Evolutionary conservation across 306 rosid genomes (phyloP).

Genomic region (Psophocarpus tetragonolobus): DNA sequence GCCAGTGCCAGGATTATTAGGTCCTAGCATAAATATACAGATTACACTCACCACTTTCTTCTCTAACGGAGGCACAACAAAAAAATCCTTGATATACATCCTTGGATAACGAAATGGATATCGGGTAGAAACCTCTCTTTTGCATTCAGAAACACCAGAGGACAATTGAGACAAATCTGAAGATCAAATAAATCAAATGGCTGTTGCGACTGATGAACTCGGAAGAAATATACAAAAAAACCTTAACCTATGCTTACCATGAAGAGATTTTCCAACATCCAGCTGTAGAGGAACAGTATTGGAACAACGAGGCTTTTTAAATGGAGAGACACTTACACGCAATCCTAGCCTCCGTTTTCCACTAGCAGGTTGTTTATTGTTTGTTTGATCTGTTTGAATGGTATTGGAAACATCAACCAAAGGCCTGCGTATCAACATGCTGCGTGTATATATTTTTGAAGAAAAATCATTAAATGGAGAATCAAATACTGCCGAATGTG

Average conservation of each 20-base stretch:
- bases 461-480: conserved; percentile 41
- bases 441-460: conserved; percentile 41
- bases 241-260: conserved; percentile 47
- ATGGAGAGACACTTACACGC: conserved; percentile 60
- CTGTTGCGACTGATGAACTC: conserved; percentile 28
- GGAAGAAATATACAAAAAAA: not conserved
- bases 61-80: conserved; percentile 45
- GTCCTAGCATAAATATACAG: conserved; percentile 24
- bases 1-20: conserved; percentile 38
- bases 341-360: conserved; percentile 66
- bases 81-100: conserved; percentile 62
- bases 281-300: conserved; percentile 53
- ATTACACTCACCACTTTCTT: conserved; percentile 51
- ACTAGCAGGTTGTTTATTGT: conserved; percentile 31
- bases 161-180: conserved; percentile 62
- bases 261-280: conserved; percentile 39
- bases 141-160: conserved; percentile 50
- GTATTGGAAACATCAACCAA: conserved; percentile 71
- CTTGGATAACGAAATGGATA: conserved; percentile 65
- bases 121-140: conserved; percentile 60
- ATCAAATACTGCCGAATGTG: conserved; percentile 23
- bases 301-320: conserved; percentile 77
- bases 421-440: conserved; percentile 43
- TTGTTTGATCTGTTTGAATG: conserved; percentile 35
- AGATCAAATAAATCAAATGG: conserved; percentile 37